Base-by-base conservation (phyloP, 441 rosid genomes). In the Jatropha multifida region DNA sequence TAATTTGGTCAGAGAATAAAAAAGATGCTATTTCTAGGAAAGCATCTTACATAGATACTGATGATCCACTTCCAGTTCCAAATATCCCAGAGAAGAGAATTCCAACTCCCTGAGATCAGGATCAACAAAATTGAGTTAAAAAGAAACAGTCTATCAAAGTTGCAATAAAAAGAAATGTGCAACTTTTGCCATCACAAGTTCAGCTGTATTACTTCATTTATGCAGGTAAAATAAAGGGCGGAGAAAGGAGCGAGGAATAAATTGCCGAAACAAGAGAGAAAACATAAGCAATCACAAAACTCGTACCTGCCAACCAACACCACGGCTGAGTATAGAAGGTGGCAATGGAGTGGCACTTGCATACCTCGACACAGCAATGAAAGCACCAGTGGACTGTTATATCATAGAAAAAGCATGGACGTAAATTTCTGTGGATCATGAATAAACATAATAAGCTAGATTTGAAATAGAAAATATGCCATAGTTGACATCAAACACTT, bases 251-350 rank as follows among this genome's bases (percentile, higher is more conserved):
- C 54, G 37, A 64, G 12, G 6, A 60, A 20, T 59, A 14, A 74
- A 66, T 41, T 68, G 60, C 40, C 42, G 42, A 15, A 69, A 44
- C 8, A 40, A 41, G 13, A 20, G 62, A 4, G 10, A 66, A 52
- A 68, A 4, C 3, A 65, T 40, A 38, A 17, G 67, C 63, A 41
- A 65, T 15, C 65, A 64, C 32, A 56, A 49, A 73, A 42, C 61
- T 32, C 46, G 38, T 84, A 93, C 99, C 97, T 96, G 99, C 99
- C 98, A 96, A 81, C 97, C 97, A 90, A 85, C 97, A 66, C 99
- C 99, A 11, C 97, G 99, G 86, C 98, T 96, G 51, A 96, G 86
- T 74, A 96, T 80, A 38, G 99, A 94, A 77, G 99, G 98, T 66
- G 98, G 97, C 41, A 92, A 62, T 7, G 93, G 98, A 64, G 98